Percentiles rank a stretch among this genome's conserved stretches.
These are phyloP conservation scores for Sonneratia alba DNA, from an alignment of 345 rosid genomes.

Conservation along the genomic window DNA sequence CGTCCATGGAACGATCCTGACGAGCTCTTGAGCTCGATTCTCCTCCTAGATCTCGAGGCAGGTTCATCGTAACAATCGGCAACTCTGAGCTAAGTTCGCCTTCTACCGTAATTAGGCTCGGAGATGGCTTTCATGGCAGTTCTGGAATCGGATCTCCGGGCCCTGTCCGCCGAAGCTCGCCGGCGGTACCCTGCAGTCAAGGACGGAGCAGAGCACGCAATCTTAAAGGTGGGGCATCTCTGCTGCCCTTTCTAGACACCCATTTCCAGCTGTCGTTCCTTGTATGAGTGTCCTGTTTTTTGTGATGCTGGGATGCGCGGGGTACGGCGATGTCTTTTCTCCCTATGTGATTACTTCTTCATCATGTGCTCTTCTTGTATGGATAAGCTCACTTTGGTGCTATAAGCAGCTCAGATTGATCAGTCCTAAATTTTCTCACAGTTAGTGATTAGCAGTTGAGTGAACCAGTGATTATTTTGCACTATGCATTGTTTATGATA, in stretches of 20 bases:
- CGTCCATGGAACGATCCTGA: too few species aligned
- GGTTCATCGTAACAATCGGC: neutral
- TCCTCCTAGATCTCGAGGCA: neutral
- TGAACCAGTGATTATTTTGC: neutral
- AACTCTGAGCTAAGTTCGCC: neutral
- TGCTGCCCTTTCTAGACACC: neutral
- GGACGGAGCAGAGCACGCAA: conserved; percentile 94
- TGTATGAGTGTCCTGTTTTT: neutral
- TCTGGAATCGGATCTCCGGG: conserved; percentile 93
- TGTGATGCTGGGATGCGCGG: neutral
- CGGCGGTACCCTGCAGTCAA: conserved; percentile 88
- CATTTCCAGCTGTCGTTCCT: neutral
- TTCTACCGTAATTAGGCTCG: neutral
- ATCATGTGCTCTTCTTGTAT: neutral
- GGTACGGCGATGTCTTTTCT: neutral
- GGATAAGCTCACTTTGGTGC: neutral
- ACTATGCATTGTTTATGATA: neutral
- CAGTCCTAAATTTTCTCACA: neutral
- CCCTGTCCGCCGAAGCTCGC: conserved; percentile 95
- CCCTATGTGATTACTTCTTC: neutral
- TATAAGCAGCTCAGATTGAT: neutral
- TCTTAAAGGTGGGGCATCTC: conserved; percentile 48
- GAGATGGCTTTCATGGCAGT: conserved; percentile 89
- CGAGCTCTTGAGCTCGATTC: neutral
- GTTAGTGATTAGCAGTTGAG: neutral